Evolutionary conservation across 148 eudicot genomes (phyloP), one percentile per base, ranked within the genome.

Genomic region (Agrostemma githago): DNA sequence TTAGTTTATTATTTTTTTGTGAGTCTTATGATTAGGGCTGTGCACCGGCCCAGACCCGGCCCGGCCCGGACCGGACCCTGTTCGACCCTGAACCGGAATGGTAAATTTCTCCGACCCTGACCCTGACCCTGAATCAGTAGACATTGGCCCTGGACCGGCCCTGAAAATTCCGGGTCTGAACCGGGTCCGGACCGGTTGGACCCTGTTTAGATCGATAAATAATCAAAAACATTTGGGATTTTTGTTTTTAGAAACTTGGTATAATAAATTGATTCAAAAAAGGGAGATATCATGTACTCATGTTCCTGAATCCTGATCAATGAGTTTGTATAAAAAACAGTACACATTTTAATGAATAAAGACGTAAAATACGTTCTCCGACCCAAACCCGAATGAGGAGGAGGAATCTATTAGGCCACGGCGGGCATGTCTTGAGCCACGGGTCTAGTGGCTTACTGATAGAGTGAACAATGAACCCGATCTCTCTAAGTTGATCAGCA

Each of bases 381-480:
- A 68, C 20, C 41, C 58, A 63, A 62, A 5, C 21, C 60, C 6
- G 17, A 5, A 74, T 38, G 19, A 53, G 34, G 42, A 8, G 11
- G 14, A 7, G 19, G 72, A n/a, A n/a, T 16, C 72, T 40, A 54
- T 38, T 81, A 87, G 43, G 83, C 90, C 57, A 87, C 82, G 17
- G 88, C 85, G 62, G 90, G 90, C 88, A 87, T 79, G 81, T 90
- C 96, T 86, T 87, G 73, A 90, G 86, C 96, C 96, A 90, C 4
- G 89, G 79, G 76, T 90, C 96, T 20, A 90, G 80, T 14, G 96
- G 96, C 88, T 90, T 90, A 63, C 96, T 92, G 39, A 90, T 90
- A 0, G 96, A 85, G 82, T 90, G 88, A 17, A 88, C 96, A 2
- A 90, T 88, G 75, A 90, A 90, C 6, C 96, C 96, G 20, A 88